These are phyloP conservation scores for Tolypocladium paradoxum DNA, from an alignment of 2,329 filamentous ascomycete species.

Conservation along the genomic window DNA sequence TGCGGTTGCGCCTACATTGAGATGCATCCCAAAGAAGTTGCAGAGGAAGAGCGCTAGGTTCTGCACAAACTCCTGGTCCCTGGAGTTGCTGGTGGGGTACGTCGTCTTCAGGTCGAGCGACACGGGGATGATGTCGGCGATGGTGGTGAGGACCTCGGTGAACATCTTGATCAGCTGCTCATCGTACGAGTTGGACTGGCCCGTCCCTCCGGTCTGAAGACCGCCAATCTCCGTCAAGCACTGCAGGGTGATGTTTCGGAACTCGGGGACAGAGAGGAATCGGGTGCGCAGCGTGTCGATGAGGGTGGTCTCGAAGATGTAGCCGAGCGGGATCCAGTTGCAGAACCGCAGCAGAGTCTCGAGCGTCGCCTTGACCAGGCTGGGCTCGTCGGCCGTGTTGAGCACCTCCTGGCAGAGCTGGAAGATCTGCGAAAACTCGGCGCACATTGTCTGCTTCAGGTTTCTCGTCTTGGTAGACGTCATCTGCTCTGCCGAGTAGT, in stretches of 20 bases:
- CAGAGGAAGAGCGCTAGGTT: conserved; percentile 92
- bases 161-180: conserved; percentile 98
- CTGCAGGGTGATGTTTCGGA: conserved; percentile 93
- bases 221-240: conserved; percentile 96
- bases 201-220: conserved; percentile 68
- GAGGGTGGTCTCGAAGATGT: conserved; percentile 95
- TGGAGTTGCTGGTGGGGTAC: conserved; percentile 82
- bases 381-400: conserved; percentile 77
- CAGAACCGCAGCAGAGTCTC: conserved; percentile 93
- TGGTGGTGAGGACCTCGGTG: conserved; percentile 86
- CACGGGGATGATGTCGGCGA: conserved; percentile 86
- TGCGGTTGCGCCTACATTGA: conserved; percentile 48
- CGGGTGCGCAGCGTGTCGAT: conserved; percentile 89
- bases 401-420: conserved; percentile 94
- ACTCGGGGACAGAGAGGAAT: conserved; percentile 88
- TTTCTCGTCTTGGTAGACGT: conserved; percentile 96
- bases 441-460: conserved; percentile 96
- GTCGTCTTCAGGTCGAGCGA: conserved; percentile 83
- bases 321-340: conserved; percentile 97
- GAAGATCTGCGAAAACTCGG: conserved; percentile 97
- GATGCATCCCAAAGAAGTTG: conserved; percentile 92
- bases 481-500: conserved; percentile 98
- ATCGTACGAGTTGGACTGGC: conserved; percentile 64
- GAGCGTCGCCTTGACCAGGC: conserved; percentile 88
- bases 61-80: conserved; percentile 95